phyloP scores from a whole-genome alignment of 257 asterid species.

The Fraxinus cuspidata region DNA sequence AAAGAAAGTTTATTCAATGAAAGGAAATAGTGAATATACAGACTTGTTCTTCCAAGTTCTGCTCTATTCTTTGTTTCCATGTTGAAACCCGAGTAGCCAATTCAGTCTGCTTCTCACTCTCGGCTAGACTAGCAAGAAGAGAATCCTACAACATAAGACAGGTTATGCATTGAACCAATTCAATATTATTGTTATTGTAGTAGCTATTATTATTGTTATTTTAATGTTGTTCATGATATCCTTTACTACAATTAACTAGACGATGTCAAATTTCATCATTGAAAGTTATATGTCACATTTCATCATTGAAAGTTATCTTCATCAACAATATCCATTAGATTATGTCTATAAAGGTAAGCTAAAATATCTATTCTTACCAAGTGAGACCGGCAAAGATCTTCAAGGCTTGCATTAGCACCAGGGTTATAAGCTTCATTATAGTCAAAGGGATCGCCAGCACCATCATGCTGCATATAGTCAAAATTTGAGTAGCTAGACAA shows the following conservation, averaged over 20 bases:
- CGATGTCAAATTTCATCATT: not conserved
- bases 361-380: constrained; percentile 54
- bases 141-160: constrained; percentile 58
- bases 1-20: constrained; percentile 3
- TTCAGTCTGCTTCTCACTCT: constrained; percentile 80
- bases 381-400: constrained; percentile 93
- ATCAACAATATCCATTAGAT: constrained; percentile 13
- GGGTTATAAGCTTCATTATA: constrained; percentile 31
- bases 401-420: constrained; percentile 62
- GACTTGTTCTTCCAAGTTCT: constrained; percentile 82
- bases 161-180: not conserved
- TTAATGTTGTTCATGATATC: no score
- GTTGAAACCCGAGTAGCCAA: constrained; percentile 82
- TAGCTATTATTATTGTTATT: no score
- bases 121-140: constrained; percentile 78
- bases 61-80: constrained; percentile 94
- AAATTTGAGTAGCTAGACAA: constrained; percentile 15
- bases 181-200: not conserved
- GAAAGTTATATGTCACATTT: no score
- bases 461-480: constrained; percentile 49
- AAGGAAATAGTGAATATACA: constrained; percentile 20
- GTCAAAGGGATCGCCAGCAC: constrained; percentile 30
- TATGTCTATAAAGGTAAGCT: constrained; percentile 22
- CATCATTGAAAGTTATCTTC: not conserved
- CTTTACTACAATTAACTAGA: no score